Conservation (phyloP, 768 basidiomycete species). For the Rhizopogon vulgaris region DNA sequence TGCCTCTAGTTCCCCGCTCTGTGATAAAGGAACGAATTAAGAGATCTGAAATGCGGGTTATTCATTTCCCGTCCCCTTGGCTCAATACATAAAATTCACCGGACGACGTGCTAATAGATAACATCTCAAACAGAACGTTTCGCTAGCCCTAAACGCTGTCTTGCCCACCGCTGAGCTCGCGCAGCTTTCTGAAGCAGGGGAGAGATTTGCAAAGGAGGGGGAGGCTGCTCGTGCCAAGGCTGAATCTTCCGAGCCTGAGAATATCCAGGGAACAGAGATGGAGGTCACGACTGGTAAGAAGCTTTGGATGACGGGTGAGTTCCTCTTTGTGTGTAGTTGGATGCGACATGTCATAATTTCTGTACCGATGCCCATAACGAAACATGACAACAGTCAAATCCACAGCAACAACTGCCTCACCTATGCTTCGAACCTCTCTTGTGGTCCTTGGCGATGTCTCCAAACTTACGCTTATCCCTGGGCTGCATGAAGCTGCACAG, state of each 20-base stretch:
- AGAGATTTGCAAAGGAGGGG: constrained; percentile 13
- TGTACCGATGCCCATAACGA: too few relatives aligned
- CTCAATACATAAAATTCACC: neutral
- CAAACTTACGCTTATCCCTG: constrained; percentile 50
- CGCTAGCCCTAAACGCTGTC: constrained; percentile 23
- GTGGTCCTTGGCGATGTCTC: constrained; percentile 8
- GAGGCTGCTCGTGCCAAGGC: neutral
- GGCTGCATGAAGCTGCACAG: constrained; percentile 44
- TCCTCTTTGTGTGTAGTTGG: neutral
- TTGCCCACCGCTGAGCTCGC: constrained; percentile 12
- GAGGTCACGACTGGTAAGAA: neutral
- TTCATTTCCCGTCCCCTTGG: too few relatives aligned
- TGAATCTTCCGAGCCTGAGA: neutral
- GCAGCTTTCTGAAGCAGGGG: constrained; percentile 19
- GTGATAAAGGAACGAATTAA: neutral
- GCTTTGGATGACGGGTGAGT: neutral
- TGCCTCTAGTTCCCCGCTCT: neutral
- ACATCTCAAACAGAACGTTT: constrained; percentile 14
- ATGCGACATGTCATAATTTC: neutral
- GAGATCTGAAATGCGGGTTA: neutral
- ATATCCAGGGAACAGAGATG: neutral
- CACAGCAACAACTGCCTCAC: neutral
- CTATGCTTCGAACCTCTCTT: neutral
- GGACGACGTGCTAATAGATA: neutral
- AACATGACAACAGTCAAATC: neutral